Evolutionary conservation across 2,329 filamentous ascomycete species (phyloP).

Genomic region (Lasiodiplodia hormozganensis): DNA sequence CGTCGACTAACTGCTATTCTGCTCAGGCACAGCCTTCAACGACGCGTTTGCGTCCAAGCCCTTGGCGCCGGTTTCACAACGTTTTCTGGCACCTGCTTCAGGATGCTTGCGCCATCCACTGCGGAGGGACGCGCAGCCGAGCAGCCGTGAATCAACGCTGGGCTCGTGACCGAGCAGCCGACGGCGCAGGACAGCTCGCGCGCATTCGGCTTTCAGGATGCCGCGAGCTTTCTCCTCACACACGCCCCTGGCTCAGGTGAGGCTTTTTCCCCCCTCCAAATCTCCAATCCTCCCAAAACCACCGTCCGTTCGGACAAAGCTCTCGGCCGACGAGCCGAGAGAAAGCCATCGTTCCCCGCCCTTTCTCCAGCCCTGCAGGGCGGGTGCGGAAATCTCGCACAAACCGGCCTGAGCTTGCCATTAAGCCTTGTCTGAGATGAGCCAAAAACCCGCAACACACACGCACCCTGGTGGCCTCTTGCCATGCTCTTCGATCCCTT

Average conservation of each 20-base stretch:
- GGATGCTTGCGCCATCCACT: not conserved
- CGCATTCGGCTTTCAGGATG: not conserved
- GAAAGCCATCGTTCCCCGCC: constrained; percentile 5
- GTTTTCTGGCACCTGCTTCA: constrained; percentile 16
- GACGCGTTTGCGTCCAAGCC: constrained; percentile 15
- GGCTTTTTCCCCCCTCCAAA: constrained; percentile 3
- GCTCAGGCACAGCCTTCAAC: constrained; percentile 5
- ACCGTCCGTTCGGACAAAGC: constrained; percentile 13
- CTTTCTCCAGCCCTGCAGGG: constrained; percentile 11
- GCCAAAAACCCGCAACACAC: not conserved
- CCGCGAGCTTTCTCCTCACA: not conserved
- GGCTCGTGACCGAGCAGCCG: not conserved
- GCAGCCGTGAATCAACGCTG: not conserved
- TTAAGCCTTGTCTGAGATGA: not conserved
- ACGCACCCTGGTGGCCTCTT: not conserved
- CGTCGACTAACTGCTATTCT: not conserved
- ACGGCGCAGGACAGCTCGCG: not conserved
- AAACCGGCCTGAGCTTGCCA: constrained; percentile 6
- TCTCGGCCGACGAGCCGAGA: constrained; percentile 24
- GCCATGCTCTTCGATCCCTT: not conserved
- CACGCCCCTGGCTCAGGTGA: constrained; percentile 3
- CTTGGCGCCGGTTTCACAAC: constrained; percentile 13
- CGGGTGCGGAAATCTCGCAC: constrained; percentile 20
- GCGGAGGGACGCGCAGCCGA: constrained; percentile 11
- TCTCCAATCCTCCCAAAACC: not conserved